Percentiles rank a stretch among this genome's conserved stretches.
These are phyloP conservation scores for Leucocoprinus leucothites DNA, from an alignment of 768 basidiomycete species.

Conservation along the genomic window DNA sequence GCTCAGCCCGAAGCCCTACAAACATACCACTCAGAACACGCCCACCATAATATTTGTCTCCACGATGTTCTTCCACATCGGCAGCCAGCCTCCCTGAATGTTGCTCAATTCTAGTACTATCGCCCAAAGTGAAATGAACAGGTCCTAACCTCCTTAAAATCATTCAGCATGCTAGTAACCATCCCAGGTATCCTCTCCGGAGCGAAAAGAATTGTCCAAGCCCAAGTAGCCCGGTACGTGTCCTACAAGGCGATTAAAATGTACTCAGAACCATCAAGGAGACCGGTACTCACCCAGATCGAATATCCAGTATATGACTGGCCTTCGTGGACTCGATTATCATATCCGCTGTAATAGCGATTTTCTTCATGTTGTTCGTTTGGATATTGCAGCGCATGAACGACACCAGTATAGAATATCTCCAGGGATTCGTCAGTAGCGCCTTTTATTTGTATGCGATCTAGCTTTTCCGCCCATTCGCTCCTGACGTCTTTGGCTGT, in stretches of 20 bases:
- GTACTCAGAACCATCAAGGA: background rate
- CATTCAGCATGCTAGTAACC: conserved; percentile 77
- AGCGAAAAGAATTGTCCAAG: conserved; percentile 71
- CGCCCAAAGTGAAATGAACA: background rate
- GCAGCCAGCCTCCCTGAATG: conserved; percentile 68
- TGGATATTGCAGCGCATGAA: conserved; percentile 71
- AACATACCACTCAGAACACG: no score
- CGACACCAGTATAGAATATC: conserved; percentile 60
- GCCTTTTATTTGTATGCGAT: conserved; percentile 40
- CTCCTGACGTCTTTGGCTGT: conserved; percentile 46
- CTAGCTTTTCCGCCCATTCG: conserved; percentile 58
- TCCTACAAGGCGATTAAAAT: conserved; percentile 36
- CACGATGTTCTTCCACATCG: conserved; percentile 89
- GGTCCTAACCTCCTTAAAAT: conserved; percentile 54
- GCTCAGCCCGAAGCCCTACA: background rate
- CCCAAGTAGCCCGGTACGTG: conserved; percentile 75
- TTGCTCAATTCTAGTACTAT: no score
- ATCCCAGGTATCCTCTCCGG: conserved; percentile 74
- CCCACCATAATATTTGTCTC: conserved; percentile 77
- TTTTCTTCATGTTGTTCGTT: conserved; percentile 68
- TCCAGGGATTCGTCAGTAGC: conserved; percentile 22
- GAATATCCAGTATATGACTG: conserved; percentile 77
- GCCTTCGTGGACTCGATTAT: conserved; percentile 54
- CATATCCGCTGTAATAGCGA: conserved; percentile 74
- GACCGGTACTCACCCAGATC: conserved; percentile 53